These are phyloP conservation scores for Chamaecrista fasciculata DNA, from an alignment of 306 rosid genomes.

Conservation along the genomic window DNA sequence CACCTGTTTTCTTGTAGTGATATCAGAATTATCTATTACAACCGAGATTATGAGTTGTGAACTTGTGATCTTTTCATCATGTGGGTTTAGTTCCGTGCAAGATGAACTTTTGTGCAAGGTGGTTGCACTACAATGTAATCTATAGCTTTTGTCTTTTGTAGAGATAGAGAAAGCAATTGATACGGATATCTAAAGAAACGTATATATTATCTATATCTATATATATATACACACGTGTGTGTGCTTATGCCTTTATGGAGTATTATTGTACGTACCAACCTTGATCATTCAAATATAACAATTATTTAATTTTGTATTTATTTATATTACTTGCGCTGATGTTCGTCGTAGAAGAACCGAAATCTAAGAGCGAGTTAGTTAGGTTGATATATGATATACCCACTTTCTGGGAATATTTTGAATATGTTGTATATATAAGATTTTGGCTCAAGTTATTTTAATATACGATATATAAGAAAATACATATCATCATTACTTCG, in stretches of 20 bases:
- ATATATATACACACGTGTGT: too few species aligned
- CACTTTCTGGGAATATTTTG: not conserved
- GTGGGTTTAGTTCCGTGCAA: conserved; percentile 29
- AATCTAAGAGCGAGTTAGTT: not conserved
- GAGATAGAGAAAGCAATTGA: conserved; percentile 18
- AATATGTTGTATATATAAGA: not conserved
- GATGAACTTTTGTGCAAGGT: conserved; percentile 30
- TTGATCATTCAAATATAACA: not conserved
- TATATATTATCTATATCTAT: too few species aligned
- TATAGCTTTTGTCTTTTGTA: conserved; percentile 25
- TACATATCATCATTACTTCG: too few species aligned
- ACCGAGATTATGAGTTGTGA: too few species aligned
- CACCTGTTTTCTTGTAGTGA: too few species aligned
- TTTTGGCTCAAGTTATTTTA: conserved; percentile 2
- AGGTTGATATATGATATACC: not conserved
- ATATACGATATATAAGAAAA: not conserved
- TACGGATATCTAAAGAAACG: too few species aligned
- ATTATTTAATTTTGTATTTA: too few species aligned
- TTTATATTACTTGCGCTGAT: not conserved
- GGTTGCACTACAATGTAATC: conserved; percentile 40
- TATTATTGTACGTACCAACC: not conserved
- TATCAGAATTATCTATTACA: too few species aligned
- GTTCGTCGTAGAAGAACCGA: not conserved
- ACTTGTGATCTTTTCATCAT: conserved; percentile 20
- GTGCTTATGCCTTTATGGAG: not conserved